These are phyloP conservation scores for Pleurozium schreberi DNA, from an alignment of 225 moss, liverwort and hornwort species.

Conservation along the genomic window DNA sequence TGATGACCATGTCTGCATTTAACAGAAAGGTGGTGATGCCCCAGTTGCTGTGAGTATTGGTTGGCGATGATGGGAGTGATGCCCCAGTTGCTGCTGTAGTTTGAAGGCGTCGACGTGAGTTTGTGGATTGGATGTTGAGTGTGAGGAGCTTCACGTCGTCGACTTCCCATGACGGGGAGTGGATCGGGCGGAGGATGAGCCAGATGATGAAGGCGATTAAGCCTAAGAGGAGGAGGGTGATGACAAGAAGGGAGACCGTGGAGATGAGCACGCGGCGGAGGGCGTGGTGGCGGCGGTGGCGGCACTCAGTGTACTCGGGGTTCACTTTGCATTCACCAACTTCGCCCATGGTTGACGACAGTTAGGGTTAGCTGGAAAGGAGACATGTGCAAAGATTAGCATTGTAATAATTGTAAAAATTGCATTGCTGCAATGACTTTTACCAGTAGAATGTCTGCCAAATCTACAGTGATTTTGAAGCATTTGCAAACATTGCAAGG, in stretches of 20 bases:
- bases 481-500: background rate
- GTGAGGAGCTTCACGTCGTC: conserved; percentile 26
- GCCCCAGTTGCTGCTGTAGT: background rate
- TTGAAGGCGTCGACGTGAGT: conserved; percentile 3
- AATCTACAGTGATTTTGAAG: background rate
- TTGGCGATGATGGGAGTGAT: background rate
- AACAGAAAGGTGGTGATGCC: conserved; percentile 9
- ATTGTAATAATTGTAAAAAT: background rate
- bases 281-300: background rate
- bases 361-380: background rate
- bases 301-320: conserved; percentile 3
- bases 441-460: background rate
- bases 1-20: conserved; percentile 30
- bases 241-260: background rate
- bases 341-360: background rate
- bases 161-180: conserved; percentile 21
- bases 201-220: conserved; percentile 13
- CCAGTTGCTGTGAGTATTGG: background rate
- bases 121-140: conserved; percentile 13
- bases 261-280: background rate
- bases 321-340: conserved; percentile 13
- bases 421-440: background rate
- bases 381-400: background rate
- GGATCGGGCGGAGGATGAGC: conserved; percentile 25
- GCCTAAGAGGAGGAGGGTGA: background rate